Conservation (phyloP, 1,284 basidiomycete genomes). For the Chalciporus sp. region DNA sequence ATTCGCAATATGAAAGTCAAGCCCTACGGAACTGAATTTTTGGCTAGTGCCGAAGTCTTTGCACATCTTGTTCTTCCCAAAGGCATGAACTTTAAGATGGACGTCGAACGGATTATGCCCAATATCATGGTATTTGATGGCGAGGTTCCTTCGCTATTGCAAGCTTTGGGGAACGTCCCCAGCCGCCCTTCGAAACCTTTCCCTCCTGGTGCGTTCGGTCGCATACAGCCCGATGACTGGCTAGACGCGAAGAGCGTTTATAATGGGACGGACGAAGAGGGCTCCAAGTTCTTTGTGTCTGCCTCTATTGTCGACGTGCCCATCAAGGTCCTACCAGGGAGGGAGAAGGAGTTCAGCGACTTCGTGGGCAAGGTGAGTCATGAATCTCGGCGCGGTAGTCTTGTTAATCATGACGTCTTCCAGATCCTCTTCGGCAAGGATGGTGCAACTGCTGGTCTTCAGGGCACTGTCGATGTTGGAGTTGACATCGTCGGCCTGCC, state of each 20-base stretch:
- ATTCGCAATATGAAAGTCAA: constrained; percentile 74
- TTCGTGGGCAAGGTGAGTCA: constrained; percentile 71
- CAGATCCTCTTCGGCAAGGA: constrained; percentile 68
- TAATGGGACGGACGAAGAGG: constrained; percentile 46
- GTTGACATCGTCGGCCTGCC: constrained; percentile 64
- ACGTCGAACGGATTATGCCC: constrained; percentile 65
- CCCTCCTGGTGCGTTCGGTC: constrained; percentile 71
- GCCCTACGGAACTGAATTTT: constrained; percentile 50
- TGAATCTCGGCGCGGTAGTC: not conserved
- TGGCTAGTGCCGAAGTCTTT: constrained; percentile 67
- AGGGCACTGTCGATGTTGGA: constrained; percentile 63
- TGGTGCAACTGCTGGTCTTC: constrained; percentile 70
- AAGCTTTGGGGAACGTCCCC: constrained; percentile 32
- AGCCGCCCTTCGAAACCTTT: constrained; percentile 60
- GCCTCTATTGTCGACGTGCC: constrained; percentile 72
- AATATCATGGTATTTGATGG: constrained; percentile 79
- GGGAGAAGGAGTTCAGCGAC: constrained; percentile 68
- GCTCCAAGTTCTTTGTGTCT: constrained; percentile 55
- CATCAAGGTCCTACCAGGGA: constrained; percentile 71
- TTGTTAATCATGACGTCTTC: not conserved
- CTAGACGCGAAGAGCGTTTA: constrained; percentile 53
- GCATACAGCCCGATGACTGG: constrained; percentile 71
- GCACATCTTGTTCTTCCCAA: constrained; percentile 65
- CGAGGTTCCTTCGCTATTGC: constrained; percentile 37
- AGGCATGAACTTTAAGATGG: constrained; percentile 62